Evolutionary conservation across 192 early-diverging fungal genomes (phyloP), one percentile per base, ranked within the genome.

Genomic region (Entrophospora sp.): DNA sequence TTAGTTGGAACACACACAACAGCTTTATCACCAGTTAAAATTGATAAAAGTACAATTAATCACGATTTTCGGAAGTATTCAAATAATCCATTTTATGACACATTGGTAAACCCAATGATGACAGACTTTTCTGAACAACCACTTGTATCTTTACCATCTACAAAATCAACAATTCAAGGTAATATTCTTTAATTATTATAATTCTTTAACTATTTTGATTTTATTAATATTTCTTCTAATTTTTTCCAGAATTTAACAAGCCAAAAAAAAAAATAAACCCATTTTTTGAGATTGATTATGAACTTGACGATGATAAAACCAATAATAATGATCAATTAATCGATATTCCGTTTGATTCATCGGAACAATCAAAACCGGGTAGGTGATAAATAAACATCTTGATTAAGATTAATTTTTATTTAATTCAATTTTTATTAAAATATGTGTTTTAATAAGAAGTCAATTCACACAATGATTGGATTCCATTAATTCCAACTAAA

Each of bases 221-320:
- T 8, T 8, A 24, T n/a, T 8, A 10, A 4, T 10, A 57, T 36
- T 18, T 36, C 4, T 18, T 60, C n/a, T n/a, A n/a, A n/a, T n/a
- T n/a, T n/a, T n/a, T n/a, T n/a, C n/a, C n/a, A n/a, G n/a, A n/a
- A n/a, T n/a, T n/a, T n/a, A n/a, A n/a, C 20, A 22, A 32, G 3
- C 24, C 12, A 46, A 45, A 18, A 30, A 13, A 42, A 8, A 42
- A 42, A 24, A 16, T 18, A 62, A 46, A 62, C 9, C 38, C 32
- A 18, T 62, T 46, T 37, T 62, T 40, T 9, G 60, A 45, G 8
- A 18, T 46, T 32, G 49, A 42, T 58, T 36, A 57, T 53, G 34
- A 25, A 45, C 43, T 57, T 52, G 32, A 61, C 18, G 13, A 22
- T 46, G 18, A 46, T 46, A 14, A 46, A 9, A 8, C 0, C 24